Evolutionary conservation across 2,329 filamentous ascomycete genomes (phyloP), one percentile per base, ranked within the genome.

Genomic region (Neofusicoccum ribis): DNA sequence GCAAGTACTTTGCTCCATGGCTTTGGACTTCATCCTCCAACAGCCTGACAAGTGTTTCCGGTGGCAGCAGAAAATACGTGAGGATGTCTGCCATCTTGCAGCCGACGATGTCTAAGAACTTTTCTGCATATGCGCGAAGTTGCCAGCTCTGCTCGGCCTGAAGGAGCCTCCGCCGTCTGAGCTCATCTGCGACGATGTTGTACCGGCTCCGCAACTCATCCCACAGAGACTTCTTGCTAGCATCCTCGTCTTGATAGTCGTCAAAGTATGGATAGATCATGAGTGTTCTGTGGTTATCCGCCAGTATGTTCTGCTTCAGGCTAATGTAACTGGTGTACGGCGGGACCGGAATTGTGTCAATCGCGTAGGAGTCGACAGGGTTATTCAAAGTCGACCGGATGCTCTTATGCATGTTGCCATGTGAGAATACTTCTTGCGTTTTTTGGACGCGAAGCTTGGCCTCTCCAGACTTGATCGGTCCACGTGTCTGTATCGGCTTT

Each of bases 311-410:
- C 44, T 75, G 68, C 56, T 73, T 76, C 49, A 82, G 70, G 44
- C 71, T 75, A n/a, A 79, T 76, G 66, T 79, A 81, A 65, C 80
- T 77, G 2, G 73, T 75, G 68, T 79, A 82, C 9, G 65, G 66
- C 2, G 80, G 80, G 23, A 80, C 67, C 1, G 62, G 36, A 12
- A 70, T 54, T 39, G 67, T 67, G 14, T 66, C 66, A 4, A 69
- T 67, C 11, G 37, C 15, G n/a, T 63, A 63, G n/a, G 37, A n/a
- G 15, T 52, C 49, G 49, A 63, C 9, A 15, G 47, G 23, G 12
- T 63, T 63, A n/a, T 20, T 36, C 4, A 63, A 9, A 2, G 23
- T n/a, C n/a, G 59, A 60, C 12, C 43, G n/a, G 7, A 47, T 39
- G 36, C 15, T 17, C 23, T 62, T 62, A 36, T 7, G 41, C 46